Evolutionary conservation across 495 filamentous ascomycete species (phyloP), one percentile per base, ranked within the genome.

Genomic region (Trichodelitschia bisporula): DNA sequence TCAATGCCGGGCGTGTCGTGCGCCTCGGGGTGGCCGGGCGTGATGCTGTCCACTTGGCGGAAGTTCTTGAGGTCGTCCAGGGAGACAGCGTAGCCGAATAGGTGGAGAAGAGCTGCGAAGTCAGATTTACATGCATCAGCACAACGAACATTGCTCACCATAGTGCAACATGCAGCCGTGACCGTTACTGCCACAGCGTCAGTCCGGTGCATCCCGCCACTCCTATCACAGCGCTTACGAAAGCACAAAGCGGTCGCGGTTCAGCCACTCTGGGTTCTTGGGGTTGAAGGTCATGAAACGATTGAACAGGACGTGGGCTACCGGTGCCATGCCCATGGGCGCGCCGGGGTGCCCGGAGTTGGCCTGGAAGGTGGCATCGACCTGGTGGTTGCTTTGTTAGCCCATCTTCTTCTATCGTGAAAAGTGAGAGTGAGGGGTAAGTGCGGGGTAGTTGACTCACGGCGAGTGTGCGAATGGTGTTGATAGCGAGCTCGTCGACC

Each of bases 261-360:
- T 95, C 41, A 76, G 46, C 83, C 82, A 99, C 37, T 83, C 63
- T 33, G 89, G 80, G 65, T 90, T 93, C 69, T 91, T 82, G 38
- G 86, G 86, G 72, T 99, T 99, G 66, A 93, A 99, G 46, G 55
- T 86, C 86, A 99, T 82, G 66, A 92, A 82, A 55, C 78, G 84
- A 66, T 90, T 90, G 62, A 79, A 99, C 41, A 99, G 74, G 47
- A 99, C 76, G 66, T 99, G 86, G 54, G 86, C 69, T 45, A 83
- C 69, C 28, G 89, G 86, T 46, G 86, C 86, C 86, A 97, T 78
- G 58, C 83, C 83, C 83, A 99, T 99, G 42, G 86, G 86, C 44
- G 86, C 86, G 63, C 86, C 86, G 50, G 86, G 86, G 61, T 99
- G 86, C 48, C 86, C 86, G 40, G 83, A 92, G 64, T 95, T 95